phyloP scores from a whole-genome alignment of 768 basidiomycete genomes.

The Mycena pura region DNA sequence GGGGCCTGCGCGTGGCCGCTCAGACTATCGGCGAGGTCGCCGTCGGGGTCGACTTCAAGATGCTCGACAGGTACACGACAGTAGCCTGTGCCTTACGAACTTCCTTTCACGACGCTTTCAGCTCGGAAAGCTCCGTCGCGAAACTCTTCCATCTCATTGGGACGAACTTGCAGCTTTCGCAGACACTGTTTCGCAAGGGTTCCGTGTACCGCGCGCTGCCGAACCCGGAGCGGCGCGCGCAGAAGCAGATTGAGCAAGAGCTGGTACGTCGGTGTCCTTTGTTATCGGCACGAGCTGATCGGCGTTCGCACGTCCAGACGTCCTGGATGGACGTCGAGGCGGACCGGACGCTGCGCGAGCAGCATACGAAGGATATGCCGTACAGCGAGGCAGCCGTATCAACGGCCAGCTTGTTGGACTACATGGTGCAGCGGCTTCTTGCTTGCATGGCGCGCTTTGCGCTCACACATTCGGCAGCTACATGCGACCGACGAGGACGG shows the following conservation, averaged over 20 bases:
- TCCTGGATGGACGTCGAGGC: neutral
- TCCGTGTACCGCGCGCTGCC: conserved; percentile 20
- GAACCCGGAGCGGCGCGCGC: conserved; percentile 14
- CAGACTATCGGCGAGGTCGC: conserved; percentile 13
- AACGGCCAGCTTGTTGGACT: conserved; percentile 16
- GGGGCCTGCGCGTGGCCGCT: conserved; percentile 5
- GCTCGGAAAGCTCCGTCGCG: conserved; percentile 1
- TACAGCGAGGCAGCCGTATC: neutral
- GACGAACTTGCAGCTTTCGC: conserved; percentile 3
- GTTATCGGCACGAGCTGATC: neutral
- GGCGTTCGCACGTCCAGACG: neutral
- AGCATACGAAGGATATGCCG: neutral
- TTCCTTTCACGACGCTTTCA: neutral
- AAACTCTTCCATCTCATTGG: conserved; percentile 2
- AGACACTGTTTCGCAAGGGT: conserved; percentile 19
- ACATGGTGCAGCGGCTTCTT: conserved; percentile 1
- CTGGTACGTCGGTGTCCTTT: neutral
- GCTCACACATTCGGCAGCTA: neutral
- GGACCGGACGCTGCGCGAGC: neutral
- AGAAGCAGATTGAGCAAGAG: neutral
- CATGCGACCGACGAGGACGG: conserved; percentile 16
- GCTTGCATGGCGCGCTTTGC: neutral
- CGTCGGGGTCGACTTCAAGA: conserved; percentile 5
- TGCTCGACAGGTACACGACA: conserved; percentile 9
- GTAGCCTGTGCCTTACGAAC: no score